These are phyloP conservation scores for Polygonum aviculare DNA, from an alignment of 148 eudicot species.

Conservation along the genomic window DNA sequence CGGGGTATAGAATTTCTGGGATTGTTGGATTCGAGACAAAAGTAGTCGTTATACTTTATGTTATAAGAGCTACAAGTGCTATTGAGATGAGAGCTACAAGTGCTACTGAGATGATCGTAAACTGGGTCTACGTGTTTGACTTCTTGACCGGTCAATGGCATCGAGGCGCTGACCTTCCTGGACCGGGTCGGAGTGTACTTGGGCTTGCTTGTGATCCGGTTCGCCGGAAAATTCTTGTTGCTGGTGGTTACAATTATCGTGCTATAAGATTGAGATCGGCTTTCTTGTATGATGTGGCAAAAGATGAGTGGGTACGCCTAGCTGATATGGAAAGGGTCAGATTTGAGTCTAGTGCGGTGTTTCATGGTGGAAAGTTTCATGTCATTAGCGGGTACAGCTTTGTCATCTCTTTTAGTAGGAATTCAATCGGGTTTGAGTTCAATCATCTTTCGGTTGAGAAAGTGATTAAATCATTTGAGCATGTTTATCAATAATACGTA, in stretches of 20 bases:
- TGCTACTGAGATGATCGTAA: constrained; percentile 39
- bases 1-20: constrained; percentile 42
- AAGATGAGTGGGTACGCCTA: constrained; percentile 38
- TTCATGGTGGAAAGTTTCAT: constrained; percentile 48
- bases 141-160: constrained; percentile 56
- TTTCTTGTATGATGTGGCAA: constrained; percentile 47
- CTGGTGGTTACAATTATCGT: constrained; percentile 69
- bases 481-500: no score
- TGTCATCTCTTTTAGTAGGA: not conserved
- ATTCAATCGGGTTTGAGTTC: no score
- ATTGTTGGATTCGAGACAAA: constrained; percentile 44
- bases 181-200: constrained; percentile 45
- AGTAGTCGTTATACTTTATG: constrained; percentile 32
- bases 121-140: constrained; percentile 47
- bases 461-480: no score
- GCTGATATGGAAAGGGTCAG: constrained; percentile 61
- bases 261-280: constrained; percentile 52
- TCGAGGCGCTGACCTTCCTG: constrained; percentile 64
- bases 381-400: constrained; percentile 49
- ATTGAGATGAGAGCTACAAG: constrained; percentile 29
- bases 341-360: constrained; percentile 53
- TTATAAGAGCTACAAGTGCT: constrained; percentile 33
- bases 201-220: constrained; percentile 48
- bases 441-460: no score
- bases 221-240: constrained; percentile 42